phyloP scores from a whole-genome alignment of 2,329 filamentous ascomycete species.

The Ascochyta viciae-villosae region DNA sequence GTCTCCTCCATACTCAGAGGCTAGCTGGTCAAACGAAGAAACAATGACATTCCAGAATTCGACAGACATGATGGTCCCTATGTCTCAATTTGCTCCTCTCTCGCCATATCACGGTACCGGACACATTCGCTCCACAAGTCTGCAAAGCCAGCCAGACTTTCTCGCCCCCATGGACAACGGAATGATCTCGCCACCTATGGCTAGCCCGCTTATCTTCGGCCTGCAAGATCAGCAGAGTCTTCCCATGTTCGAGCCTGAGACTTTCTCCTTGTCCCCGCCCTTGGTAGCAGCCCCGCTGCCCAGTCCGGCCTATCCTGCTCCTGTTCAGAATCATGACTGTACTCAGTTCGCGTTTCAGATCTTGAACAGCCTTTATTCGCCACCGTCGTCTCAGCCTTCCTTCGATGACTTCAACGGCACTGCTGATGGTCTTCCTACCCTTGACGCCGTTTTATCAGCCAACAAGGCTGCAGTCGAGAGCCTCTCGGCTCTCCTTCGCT shows the following conservation, averaged over 20 bases:
- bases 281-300: constrained; percentile 37
- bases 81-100: constrained; percentile 35
- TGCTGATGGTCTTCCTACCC: constrained; percentile 36
- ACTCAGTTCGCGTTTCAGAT: constrained; percentile 47
- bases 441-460: constrained; percentile 41
- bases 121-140: constrained; percentile 38
- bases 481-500: constrained; percentile 41
- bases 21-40: constrained; percentile 43
- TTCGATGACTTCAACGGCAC: constrained; percentile 36
- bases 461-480: constrained; percentile 46
- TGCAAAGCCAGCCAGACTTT: constrained; percentile 44
- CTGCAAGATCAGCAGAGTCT: constrained; percentile 35
- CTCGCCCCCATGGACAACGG: constrained; percentile 33
- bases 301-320: constrained; percentile 33
- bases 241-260: constrained; percentile 19
- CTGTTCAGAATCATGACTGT: constrained; percentile 42
- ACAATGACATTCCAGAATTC: constrained; percentile 39
- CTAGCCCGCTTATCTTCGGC: constrained; percentile 34
- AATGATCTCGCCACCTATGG: constrained; percentile 33
- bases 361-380: constrained; percentile 43
- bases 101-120: constrained; percentile 25
- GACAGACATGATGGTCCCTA: constrained; percentile 35
- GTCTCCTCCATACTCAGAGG: constrained; percentile 45
- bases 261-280: constrained; percentile 12
- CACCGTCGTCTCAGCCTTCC: constrained; percentile 34